Evolutionary conservation across 192 early-diverging fungal species (phyloP).

Genomic region (Backusella tuberculispora): DNA sequence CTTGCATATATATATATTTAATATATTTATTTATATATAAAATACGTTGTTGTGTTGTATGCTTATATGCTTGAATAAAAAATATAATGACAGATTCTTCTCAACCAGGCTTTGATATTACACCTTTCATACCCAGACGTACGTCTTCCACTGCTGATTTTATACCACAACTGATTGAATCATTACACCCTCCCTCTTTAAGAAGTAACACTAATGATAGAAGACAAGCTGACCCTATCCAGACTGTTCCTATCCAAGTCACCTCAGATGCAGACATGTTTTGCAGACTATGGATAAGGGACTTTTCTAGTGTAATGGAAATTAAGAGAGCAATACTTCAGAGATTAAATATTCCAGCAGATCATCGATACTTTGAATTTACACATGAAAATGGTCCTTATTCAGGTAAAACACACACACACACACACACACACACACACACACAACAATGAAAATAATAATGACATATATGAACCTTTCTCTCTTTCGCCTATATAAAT

Average conservation of each 20-base stretch:
- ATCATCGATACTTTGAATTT: not conserved
- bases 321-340: constrained; percentile 25
- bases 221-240: not conserved
- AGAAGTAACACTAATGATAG: constrained; percentile 12
- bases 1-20: not conserved
- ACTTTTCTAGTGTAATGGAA: not conserved
- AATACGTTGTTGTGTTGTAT: not conserved
- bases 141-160: constrained; percentile 23
- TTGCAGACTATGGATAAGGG: constrained; percentile 15
- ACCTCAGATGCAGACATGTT: constrained; percentile 28
- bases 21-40: not conserved
- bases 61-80: not conserved
- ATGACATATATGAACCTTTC: not conserved
- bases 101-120: constrained; percentile 23
- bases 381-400: constrained; percentile 16
- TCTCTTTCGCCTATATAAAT: not conserved
- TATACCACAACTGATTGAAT: constrained; percentile 22
- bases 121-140: constrained; percentile 29
- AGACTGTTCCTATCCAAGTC: constrained; percentile 18
- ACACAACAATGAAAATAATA: not conserved
- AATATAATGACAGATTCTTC: constrained; percentile 4
- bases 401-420: not conserved
- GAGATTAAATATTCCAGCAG: constrained; percentile 1
- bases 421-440: not conserved
- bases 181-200: constrained; percentile 9